These are phyloP conservation scores for Trichosporon faecale DNA, from an alignment of 1,284 basidiomycete genomes.

Conservation along the genomic window DNA sequence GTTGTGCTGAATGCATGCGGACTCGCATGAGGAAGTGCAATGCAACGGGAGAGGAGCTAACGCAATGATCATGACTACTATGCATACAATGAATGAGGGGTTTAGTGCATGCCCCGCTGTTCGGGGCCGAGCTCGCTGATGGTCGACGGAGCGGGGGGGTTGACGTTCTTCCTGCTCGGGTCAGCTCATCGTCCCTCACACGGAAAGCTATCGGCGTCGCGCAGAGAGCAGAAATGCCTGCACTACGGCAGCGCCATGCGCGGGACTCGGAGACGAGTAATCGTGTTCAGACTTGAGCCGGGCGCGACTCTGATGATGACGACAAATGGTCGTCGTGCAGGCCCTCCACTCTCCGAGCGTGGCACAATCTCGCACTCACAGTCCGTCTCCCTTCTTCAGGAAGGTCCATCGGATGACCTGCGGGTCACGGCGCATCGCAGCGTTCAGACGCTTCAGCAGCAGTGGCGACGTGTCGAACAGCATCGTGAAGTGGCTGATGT, in stretches of 20 bases:
- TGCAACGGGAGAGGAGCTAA: not conserved
- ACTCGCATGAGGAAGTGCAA: not conserved
- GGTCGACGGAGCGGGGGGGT: conserved; percentile 19
- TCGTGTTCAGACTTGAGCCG: too few relatives aligned
- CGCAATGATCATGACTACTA: conserved; percentile 6
- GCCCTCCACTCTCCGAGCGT: not conserved
- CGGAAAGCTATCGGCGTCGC: not conserved
- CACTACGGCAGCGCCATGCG: too few relatives aligned
- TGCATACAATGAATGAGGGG: conserved; percentile 2
- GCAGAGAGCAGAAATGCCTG: not conserved
- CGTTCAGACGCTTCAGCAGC: conserved; percentile 44
- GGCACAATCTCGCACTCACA: conserved; percentile 17
- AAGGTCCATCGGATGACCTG: conserved; percentile 40
- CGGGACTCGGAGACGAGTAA: too few relatives aligned
- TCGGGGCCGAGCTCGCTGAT: conserved; percentile 14
- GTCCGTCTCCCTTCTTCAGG: conserved; percentile 23
- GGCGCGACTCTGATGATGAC: too few relatives aligned
- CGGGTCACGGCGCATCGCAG: conserved; percentile 47
- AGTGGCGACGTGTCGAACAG: conserved; percentile 50
- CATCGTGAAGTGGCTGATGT: conserved; percentile 50
- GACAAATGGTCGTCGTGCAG: too few relatives aligned
- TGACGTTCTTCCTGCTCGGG: conserved; percentile 15
- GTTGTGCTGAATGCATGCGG: not conserved
- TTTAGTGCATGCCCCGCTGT: conserved; percentile 3
- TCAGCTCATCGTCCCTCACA: not conserved